Conservation (phyloP, 179 eudicot species). For the Patellifolia procumbens region DNA sequence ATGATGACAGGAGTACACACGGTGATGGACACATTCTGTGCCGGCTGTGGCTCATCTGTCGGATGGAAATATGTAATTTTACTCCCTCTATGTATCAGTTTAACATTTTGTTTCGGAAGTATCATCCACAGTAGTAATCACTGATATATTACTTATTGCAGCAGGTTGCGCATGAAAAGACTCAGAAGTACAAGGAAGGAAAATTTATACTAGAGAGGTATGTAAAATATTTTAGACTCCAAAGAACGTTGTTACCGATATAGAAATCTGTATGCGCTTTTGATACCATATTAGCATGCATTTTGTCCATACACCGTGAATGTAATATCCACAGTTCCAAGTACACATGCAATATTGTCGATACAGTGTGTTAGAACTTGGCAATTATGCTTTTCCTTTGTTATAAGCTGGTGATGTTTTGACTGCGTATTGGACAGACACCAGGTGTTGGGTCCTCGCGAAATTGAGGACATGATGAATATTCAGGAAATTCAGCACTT, state of each 20-base stretch:
- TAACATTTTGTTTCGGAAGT: slow-evolving; percentile 15
- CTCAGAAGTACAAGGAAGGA: slow-evolving; percentile 80
- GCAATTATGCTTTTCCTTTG: no score
- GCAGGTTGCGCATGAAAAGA: slow-evolving; percentile 61
- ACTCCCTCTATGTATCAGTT: background rate
- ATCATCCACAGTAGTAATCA: background rate
- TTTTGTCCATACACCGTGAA: background rate
- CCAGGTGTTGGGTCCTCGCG: slow-evolving; percentile 59
- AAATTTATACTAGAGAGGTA: slow-evolving; percentile 75
- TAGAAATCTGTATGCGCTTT: background rate
- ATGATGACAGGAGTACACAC: slow-evolving; percentile 87
- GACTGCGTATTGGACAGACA: slow-evolving; percentile 38
- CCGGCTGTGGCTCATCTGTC: slow-evolving; percentile 66
- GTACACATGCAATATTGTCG: no score
- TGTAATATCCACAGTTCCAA: no score
- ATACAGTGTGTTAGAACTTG: no score
- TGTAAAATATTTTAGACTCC: background rate
- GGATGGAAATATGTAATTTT: slow-evolving; percentile 86
- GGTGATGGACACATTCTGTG: slow-evolving; percentile 75
- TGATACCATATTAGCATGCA: background rate
- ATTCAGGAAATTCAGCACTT: slow-evolving; percentile 46
- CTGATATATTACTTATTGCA: slow-evolving; percentile 25
- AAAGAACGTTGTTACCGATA: background rate
- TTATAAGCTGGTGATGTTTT: background rate
- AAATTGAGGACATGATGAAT: slow-evolving; percentile 38